phyloP scores from a whole-genome alignment of 176 grass and related monocot genomes.

The Melocanna baccifera region DNA sequence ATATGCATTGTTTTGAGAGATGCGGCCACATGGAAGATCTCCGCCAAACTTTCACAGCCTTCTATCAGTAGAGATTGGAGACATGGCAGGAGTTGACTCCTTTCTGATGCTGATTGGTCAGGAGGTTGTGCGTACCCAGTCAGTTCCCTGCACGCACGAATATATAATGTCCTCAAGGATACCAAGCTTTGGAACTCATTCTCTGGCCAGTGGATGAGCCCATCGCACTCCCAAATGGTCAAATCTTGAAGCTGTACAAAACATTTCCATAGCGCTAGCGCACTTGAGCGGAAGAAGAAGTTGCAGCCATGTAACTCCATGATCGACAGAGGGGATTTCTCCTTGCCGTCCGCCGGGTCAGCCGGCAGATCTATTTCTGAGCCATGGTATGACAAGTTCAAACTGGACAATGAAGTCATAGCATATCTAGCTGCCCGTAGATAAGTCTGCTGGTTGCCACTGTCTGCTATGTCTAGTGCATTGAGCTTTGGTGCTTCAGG shows the following conservation, averaged over 20 bases:
- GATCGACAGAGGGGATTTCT: background rate
- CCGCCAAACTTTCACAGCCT: background rate
- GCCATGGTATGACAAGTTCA: too few relatives aligned
- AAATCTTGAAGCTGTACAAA: background rate
- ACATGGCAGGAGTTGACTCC: background rate
- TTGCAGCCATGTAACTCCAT: accelerated
- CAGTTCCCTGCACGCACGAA: accelerated
- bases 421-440: too few relatives aligned
- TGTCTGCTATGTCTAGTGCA: too few relatives aligned
- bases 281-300: too few relatives aligned
- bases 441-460: too few relatives aligned
- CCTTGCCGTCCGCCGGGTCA: background rate
- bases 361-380: too few relatives aligned
- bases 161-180: too few relatives aligned
- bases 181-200: too few relatives aligned
- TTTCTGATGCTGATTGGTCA: background rate
- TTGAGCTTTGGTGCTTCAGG: too few relatives aligned
- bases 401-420: too few relatives aligned
- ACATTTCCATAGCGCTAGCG: background rate
- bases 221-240: background rate
- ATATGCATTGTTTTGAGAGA: background rate
- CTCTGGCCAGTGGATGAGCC: background rate
- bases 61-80: accelerated
- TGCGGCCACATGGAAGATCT: background rate
- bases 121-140: too few relatives aligned